Evolutionary conservation across 768 basidiomycete species (phyloP), one percentile per base, ranked within the genome.

Genomic region (Boletus rubescentipes): DNA sequence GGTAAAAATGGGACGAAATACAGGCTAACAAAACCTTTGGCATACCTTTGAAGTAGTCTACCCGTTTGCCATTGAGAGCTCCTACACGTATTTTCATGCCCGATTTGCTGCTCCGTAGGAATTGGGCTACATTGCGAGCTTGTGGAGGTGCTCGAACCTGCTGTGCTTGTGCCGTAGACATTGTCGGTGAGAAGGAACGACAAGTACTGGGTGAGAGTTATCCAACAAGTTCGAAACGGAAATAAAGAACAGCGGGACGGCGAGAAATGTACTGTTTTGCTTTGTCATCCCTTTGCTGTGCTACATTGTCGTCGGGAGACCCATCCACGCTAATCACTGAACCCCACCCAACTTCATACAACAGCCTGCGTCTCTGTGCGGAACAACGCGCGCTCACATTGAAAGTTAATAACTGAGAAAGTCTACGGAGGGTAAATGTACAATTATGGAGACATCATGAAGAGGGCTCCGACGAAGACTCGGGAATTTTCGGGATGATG

Each of bases 21-120:
- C 9, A 12, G 15, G 38, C 2, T 0, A 21, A 23, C 23, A 30
- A 21, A 26, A 20, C 18, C 2, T 11, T 21, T 23, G 32, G 31
- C 79, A 61, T 47, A 94, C 96, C 97, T 78, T 94, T 99, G 80
- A 98, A 99, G 75, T 98, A 99, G 72, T 98, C 96, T 47, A 95
- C 75, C 34, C 96, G 86, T 72, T 96, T 97, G 21, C 96, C 96
- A 62, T 92, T 92, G 65, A 98, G 74, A 9, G 94, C 89, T 20
- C 97, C 97, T 10, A 89, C 86, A 59, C 92, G 81, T 49, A 87
- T 81, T 77, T 97, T 98, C 63, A 98, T 84, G 2, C 92, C 92
- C 14, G 91, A 79, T 64, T 85, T 87, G 61, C 89, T 86, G 60
- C 89, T 86, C 41, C 97, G 85, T 46, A 99, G 77, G 66, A 91